Evolutionary conservation across 768 basidiomycete species (phyloP), one percentile per base, ranked within the genome.

Genomic region (Imleria badia): DNA sequence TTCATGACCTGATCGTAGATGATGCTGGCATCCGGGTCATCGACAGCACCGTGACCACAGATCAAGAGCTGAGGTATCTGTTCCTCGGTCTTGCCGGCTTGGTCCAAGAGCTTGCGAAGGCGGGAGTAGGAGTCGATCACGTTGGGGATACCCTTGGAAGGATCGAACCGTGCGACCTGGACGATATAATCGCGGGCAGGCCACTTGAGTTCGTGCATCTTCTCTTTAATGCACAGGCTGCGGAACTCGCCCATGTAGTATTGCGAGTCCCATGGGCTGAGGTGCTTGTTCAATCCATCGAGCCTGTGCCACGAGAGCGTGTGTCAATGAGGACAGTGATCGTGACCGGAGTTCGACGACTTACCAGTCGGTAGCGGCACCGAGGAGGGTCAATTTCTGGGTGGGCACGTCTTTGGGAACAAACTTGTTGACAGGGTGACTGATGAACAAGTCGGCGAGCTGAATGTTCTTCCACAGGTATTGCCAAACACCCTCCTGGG

Each of bases 101-200:
- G 66, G 54, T 72, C 71, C 58, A 93, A 78, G 23, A 86, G 76
- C 56, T 81, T 75, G 62, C 94, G 84, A 81, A 96, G 87, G 67
- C 85, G 84, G 58, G 83, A 80, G 68, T 96, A 98, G 14, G 91
- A 92, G 66, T 92, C 91, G 70, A 93, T 82, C 69, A 91, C 89
- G 67, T 86, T 81, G 53, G 87, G 87, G 59, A 88, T 88, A 73
- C 93, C 92, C 81, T 83, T 81, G 20, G 87, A 78, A 48, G 93
- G 94, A 71, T 97, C 94, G 73, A 97, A 98, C 29, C 94, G 87
- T n/a, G 94, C 94, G 55, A 98, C 75, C 69, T 98, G 95, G 30
- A 94, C 79, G 60, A 97, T 72, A 72, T 97, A 97, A 11, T 93
- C 87, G 47, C 94, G 86, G 26, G 71, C 69, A 34, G 91, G 90